phyloP scores from a whole-genome alignment of 371 early-diverging fungal species.

The Rhizopus microsporus region DNA sequence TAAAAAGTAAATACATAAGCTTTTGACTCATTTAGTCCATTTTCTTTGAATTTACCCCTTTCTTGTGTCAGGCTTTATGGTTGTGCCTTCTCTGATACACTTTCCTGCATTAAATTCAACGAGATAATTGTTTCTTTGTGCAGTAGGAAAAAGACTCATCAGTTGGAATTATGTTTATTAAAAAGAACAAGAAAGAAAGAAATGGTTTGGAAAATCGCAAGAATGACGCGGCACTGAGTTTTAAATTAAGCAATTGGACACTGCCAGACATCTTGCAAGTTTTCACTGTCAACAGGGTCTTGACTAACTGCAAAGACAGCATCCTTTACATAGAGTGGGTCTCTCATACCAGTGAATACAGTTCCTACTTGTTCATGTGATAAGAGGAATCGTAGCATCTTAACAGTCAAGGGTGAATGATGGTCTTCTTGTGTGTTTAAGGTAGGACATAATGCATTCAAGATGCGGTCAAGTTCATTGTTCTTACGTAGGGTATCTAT shows the following conservation, averaged over 20 bases:
- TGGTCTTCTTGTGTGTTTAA: constrained; percentile 29
- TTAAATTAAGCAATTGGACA: constrained; percentile 27
- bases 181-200: constrained; percentile 3
- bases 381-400: constrained; percentile 47
- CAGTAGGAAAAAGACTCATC: constrained; percentile 24
- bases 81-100: constrained; percentile 67
- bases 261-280: constrained; percentile 34
- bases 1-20: constrained; percentile 7
- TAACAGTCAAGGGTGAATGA: constrained; percentile 60
- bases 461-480: constrained; percentile 63
- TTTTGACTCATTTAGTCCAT: background rate
- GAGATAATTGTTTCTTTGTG: constrained; percentile 15
- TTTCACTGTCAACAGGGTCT: constrained; percentile 20
- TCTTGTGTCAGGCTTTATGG: constrained; percentile 71
- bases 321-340: constrained; percentile 62
- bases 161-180: constrained; percentile 17
- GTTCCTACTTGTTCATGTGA: constrained; percentile 62
- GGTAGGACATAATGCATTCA: constrained; percentile 55
- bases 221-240: constrained; percentile 4
- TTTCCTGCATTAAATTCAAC: constrained; percentile 82
- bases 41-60: constrained; percentile 57
- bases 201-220: background rate
- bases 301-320: constrained; percentile 43
- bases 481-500: constrained; percentile 63
- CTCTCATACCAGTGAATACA: constrained; percentile 76